Conservation (phyloP, 257 asterid species). For the Forsythia viridissima region DNA sequence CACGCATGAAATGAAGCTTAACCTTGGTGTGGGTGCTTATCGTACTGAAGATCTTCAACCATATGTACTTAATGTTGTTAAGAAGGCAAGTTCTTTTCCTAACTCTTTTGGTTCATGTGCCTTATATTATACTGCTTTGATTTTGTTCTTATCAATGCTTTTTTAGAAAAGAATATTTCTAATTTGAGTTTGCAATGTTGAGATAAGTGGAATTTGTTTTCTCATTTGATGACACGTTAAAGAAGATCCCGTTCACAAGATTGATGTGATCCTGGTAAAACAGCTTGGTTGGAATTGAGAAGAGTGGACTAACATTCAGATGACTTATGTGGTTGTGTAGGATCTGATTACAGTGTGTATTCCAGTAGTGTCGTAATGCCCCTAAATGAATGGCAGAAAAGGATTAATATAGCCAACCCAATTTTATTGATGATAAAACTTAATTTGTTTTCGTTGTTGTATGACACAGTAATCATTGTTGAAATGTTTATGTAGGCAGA, state of each 20-base stretch:
- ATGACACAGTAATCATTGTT: neutral
- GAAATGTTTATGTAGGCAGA: conserved; percentile 59
- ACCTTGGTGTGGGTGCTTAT: conserved; percentile 97
- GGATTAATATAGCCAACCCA: neutral
- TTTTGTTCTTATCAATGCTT: neutral
- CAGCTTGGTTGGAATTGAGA: neutral
- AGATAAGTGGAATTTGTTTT: neutral
- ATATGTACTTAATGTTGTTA: conserved; percentile 93
- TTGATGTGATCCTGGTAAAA: neutral
- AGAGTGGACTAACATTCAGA: neutral
- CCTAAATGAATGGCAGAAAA: neutral
- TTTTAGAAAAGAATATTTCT: neutral
- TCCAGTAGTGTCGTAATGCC: neutral
- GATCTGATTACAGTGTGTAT: neutral
- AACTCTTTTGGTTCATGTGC: conserved; percentile 1
- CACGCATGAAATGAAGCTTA: conserved; percentile 77
- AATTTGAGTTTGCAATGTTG: neutral
- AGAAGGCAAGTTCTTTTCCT: conserved; percentile 57
- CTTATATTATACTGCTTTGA: neutral
- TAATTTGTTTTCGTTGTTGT: neutral
- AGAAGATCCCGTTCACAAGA: neutral
- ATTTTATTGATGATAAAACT: neutral
- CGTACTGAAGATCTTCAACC: conserved; percentile 98
- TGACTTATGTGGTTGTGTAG: neutral
- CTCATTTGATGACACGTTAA: neutral